Conservation (phyloP, 176 grass and related monocot genomes). For the Chloris gayana region DNA sequence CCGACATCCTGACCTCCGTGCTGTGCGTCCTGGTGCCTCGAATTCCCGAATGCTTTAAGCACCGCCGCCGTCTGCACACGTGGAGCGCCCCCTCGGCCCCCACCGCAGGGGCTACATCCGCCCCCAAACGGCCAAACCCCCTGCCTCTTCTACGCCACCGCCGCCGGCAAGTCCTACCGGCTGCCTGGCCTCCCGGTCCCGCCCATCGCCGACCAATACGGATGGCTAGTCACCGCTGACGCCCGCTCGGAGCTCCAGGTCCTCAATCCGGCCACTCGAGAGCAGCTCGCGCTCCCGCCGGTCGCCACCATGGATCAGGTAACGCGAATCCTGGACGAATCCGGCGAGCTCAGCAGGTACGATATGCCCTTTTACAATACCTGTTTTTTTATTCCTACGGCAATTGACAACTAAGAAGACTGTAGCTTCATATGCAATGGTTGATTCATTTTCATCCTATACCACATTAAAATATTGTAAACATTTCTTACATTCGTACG, state of each 20-base stretch:
- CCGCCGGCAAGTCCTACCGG: not conserved
- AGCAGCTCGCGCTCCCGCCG: not conserved
- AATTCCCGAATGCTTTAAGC: not conserved
- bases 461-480: too few species aligned
- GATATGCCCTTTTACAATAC: not conserved
- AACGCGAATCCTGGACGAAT: not conserved
- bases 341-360: not conserved
- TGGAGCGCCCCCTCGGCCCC: too few species aligned
- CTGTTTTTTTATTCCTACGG: too few species aligned
- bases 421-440: too few species aligned
- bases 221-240: slow-evolving; percentile 1
- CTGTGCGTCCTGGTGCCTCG: not conserved
- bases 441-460: too few species aligned
- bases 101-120: too few species aligned
- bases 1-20: not conserved
- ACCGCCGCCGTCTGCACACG: not conserved
- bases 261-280: not conserved
- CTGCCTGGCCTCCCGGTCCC: not conserved
- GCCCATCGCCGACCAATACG: not conserved
- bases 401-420: too few species aligned
- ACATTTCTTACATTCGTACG: too few species aligned
- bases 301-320: not conserved
- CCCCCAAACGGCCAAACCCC: too few species aligned
- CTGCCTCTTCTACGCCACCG: too few species aligned
- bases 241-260: not conserved